phyloP scores from a whole-genome alignment of 2,329 filamentous ascomycete species.

The Emericellopsis cladophorae region DNA sequence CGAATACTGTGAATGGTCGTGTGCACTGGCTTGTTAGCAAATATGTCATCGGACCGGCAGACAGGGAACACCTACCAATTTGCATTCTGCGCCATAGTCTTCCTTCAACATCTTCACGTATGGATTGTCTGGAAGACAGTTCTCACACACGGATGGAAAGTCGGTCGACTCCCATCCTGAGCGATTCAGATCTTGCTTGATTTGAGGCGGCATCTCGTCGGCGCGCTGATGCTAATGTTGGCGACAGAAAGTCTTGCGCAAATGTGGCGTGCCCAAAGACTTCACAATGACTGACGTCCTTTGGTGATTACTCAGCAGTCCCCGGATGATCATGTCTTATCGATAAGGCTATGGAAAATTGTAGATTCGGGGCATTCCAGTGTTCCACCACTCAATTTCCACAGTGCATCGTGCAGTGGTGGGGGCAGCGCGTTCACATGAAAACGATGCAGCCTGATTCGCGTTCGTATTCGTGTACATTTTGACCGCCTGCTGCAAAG shows the following conservation, averaged over 20 bases:
- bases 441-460: conserved; percentile 1
- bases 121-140: conserved; percentile 88
- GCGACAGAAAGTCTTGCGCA: background rate
- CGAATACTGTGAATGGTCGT: conserved; percentile 88
- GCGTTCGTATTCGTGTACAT: conserved; percentile 9
- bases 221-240: background rate
- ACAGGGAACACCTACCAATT: conserved; percentile 31
- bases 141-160: conserved; percentile 82
- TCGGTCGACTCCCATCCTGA: conserved; percentile 94
- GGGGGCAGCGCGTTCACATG: conserved; percentile 1
- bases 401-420: background rate
- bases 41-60: conserved; percentile 2
- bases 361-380: too few species aligned
- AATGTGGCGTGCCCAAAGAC: background rate
- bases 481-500: conserved; percentile 5
- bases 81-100: conserved; percentile 81
- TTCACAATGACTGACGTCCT: background rate
- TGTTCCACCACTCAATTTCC: too few species aligned
- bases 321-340: background rate
- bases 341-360: background rate
- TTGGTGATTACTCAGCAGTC: background rate
- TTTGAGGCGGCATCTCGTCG: conserved; percentile 65
- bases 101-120: conserved; percentile 99
- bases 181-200: conserved; percentile 90
- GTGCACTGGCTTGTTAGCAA: conserved; percentile 48